Evolutionary conservation across 2,329 filamentous ascomycete genomes (phyloP).

Genomic region (Colletotrichum sp.): DNA sequence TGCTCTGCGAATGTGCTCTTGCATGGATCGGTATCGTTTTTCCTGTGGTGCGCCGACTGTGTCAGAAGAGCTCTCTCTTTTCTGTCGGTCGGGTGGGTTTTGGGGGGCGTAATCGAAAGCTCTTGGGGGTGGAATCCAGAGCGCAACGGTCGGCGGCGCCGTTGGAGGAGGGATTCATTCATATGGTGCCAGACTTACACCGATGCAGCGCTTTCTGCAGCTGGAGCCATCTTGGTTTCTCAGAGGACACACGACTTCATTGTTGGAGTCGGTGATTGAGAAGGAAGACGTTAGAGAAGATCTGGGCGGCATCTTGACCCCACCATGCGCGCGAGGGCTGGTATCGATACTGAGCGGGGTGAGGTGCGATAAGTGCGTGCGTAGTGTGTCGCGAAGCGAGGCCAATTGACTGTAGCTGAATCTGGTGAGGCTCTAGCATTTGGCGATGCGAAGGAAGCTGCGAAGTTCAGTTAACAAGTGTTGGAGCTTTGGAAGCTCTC

Average conservation of each 20-base stretch:
- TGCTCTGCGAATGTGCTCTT: conserved; percentile 97
- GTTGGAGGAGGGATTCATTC: not conserved
- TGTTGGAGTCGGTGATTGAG: conserved; percentile 88
- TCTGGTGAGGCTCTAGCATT: conserved; percentile 21
- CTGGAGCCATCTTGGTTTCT: conserved; percentile 95
- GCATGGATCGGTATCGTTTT: conserved; percentile 97
- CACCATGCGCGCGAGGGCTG: conserved; percentile 52
- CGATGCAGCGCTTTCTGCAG: conserved; percentile 96
- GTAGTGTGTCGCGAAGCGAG: conserved; percentile 21
- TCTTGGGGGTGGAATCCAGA: not conserved
- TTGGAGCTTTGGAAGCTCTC: conserved; percentile 21
- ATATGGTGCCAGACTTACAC: conserved; percentile 71
- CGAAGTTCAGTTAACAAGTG: conserved; percentile 5
- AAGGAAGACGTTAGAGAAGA: conserved; percentile 88
- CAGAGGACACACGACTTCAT: conserved; percentile 96
- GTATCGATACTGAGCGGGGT: conserved; percentile 40
- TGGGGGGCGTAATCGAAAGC: conserved; percentile 1
- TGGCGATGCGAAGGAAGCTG: conserved; percentile 4
- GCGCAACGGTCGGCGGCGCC: not conserved
- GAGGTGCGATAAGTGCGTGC: conserved; percentile 29
- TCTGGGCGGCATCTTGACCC: conserved; percentile 85
- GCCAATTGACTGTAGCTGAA: conserved; percentile 36
- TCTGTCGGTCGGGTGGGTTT: not conserved
- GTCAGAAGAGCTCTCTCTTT: conserved; percentile 24
- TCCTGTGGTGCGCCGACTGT: conserved; percentile 60